Base-by-base conservation (phyloP, 306 rosid species). In the Arachis stenosperma region DNA sequence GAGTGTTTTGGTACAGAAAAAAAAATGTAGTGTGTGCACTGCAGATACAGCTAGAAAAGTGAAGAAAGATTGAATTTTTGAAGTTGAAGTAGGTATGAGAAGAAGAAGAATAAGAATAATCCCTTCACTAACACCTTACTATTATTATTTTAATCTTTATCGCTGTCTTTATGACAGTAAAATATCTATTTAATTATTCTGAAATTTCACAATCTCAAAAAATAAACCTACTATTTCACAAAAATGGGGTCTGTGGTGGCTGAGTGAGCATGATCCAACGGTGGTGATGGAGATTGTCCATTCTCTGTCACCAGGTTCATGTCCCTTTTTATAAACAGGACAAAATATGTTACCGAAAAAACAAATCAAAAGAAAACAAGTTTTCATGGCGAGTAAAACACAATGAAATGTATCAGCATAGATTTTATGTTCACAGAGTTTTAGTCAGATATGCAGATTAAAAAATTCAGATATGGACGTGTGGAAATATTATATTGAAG, bases 221-320 rank as follows among this genome's bases (percentile, higher is more conserved):
- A n/a, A 52, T 70, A 15, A 4, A 15, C 69, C 36, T 22, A 22
- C 0, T 4, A n/a, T 62, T 78, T 62, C 33, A 71, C 75, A 6
- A 15, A 0, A 8, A 65, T 66, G 70, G 81, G 82, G 63, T 29
- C 46, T 12, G 11, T 9, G 9, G 4, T 22, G 14, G 52, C 61
- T 2, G 59, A 51, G 9, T 12, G 64, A 33, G 52, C 72, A 8
- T 6, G 54, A 82, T 78, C 76, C 22, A 56, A 73, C 59, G 82
- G 72, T 56, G 9, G 60, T 62, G 77, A 68, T 68, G 55, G 54
- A 62, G 74, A 77, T 69, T 67, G 74, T 73, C 79, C 52, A 42
- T 56, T 65, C 53, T 46, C 42, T 74, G 43, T 50, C 65, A 59
- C 8, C 2, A 47, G 37, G 30, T 69, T 61, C 13, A 11, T 50